Evolutionary conservation across 805 yeast genomes (phyloP).

Genomic region (Hermanozyma aechmeae): DNA sequence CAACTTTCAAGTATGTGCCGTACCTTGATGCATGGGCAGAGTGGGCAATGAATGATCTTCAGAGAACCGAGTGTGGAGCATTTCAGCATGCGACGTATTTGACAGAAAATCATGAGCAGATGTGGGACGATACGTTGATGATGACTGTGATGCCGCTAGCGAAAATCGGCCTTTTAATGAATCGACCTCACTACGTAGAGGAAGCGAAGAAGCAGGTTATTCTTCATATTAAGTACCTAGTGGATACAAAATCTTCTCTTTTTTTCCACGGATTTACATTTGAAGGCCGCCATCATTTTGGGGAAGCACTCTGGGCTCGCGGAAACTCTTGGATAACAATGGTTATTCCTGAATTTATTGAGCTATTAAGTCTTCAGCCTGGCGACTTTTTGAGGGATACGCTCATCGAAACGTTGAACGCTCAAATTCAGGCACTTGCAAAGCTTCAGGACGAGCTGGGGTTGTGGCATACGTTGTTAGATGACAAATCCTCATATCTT

Average conservation of each 20-base stretch:
- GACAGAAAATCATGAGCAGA: constrained; percentile 17
- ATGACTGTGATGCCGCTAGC: constrained; percentile 29
- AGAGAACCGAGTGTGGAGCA: constrained; percentile 22
- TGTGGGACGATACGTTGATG: constrained; percentile 25
- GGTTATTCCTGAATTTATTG: constrained; percentile 26
- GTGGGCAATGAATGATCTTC: constrained; percentile 22
- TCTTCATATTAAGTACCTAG: constrained; percentile 20
- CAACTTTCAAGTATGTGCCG: constrained; percentile 11
- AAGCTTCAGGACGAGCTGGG: constrained; percentile 19
- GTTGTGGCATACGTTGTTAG: constrained; percentile 24
- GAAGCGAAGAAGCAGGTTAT: constrained; percentile 25
- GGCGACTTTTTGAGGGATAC: constrained; percentile 18
- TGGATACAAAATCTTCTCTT: constrained; percentile 20
- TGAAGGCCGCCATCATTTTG: constrained; percentile 15
- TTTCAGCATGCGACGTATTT: constrained; percentile 25
- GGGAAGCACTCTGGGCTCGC: constrained; percentile 25
- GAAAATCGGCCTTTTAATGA: constrained; percentile 18
- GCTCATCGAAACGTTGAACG: constrained; percentile 18
- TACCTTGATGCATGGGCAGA: constrained; percentile 19
- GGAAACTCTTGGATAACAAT: constrained; percentile 29
- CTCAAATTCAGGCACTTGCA: constrained; percentile 18
- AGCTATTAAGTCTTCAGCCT: constrained; percentile 15
- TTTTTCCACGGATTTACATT: constrained; percentile 26
- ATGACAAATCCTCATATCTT: constrained; percentile 18
- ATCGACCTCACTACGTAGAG: constrained; percentile 20